Evolutionary conservation across 768 basidiomycete species (phyloP).

Genomic region (Phanerodontia chrysosporium): DNA sequence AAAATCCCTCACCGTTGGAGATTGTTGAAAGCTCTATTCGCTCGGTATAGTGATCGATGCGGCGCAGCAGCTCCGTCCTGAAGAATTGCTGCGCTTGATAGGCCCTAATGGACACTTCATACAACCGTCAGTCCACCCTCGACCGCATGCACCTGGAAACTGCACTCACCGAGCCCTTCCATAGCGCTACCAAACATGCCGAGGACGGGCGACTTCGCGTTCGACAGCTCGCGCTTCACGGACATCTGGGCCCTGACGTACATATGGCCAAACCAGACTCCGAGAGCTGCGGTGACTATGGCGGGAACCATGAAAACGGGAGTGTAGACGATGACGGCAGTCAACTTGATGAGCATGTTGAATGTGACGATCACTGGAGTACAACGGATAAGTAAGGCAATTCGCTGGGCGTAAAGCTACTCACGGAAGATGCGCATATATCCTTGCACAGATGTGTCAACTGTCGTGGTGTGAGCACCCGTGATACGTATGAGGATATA

Average conservation of each 20-base stretch:
- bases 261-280: conserved; percentile 38
- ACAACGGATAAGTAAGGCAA: conserved; percentile 5
- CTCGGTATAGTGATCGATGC: conserved; percentile 44
- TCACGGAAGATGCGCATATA: conserved; percentile 16
- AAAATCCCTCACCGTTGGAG: conserved; percentile 34
- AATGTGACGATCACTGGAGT: conserved; percentile 13
- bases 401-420: neutral
- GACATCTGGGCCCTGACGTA: conserved; percentile 53
- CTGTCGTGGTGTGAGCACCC: conserved; percentile 12
- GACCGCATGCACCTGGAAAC: neutral
- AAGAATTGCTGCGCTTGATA: conserved; percentile 47
- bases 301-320: conserved; percentile 39
- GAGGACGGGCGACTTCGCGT: conserved; percentile 43
- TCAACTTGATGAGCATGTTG: conserved; percentile 31
- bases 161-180: conserved; percentile 33
- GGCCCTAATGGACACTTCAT: conserved; percentile 45
- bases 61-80: conserved; percentile 35
- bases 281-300: conserved; percentile 30
- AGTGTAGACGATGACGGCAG: conserved; percentile 31
- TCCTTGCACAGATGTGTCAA: conserved; percentile 30
- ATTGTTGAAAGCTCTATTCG: conserved; percentile 41
- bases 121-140: neutral
- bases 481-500: neutral
- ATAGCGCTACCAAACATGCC: conserved; percentile 49
- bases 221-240: conserved; percentile 53